Evolutionary conservation across 179 eudicot genomes (phyloP), one percentile per base, ranked within the genome.

Genomic region (Heliamphora pulchella): DNA sequence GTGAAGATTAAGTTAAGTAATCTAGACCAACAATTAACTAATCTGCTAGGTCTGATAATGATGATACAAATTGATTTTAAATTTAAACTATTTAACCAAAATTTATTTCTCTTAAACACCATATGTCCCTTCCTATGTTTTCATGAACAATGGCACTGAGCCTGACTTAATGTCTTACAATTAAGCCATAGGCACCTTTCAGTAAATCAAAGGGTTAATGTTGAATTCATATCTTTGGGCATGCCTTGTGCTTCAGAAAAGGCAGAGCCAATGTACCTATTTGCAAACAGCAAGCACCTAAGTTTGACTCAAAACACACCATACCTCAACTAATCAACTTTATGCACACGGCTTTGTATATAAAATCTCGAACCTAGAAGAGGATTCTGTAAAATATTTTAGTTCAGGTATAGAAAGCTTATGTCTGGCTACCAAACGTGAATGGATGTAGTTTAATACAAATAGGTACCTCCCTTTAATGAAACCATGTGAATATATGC

Each of bases 401-500:
- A 20, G 50, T 14, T 5, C 48, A 13, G n/a, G 48, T 5, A 11
- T 6, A 75, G 10, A 75, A 39, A 43, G 39, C 18, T 64, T 55
- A 55, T 75, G 15, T 57, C 75, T 67, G 69, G 3, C 55, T 9
- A 41, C 17, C 44, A 54, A 50, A 62, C 41, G 48, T 44, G 62
- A 51, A 81, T 17, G 41, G 18, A 71, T 61, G 70, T 39, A 55
- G 41, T 67, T n/a, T 17, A 48, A 18, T 63, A 20, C 3, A 20
- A 48, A 73, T 17, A 59, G 54, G 6, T 8, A 58, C 10, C 58
- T n/a, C 20, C 31, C 6, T 77, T 54, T 68, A 15, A 69, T n/a
- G 59, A 75, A 47, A 46, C 68, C 76, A 76, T 80, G 46, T 57
- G 70, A 77, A 47, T 63, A 58, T 53, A 3, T 13, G 50, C 61